Base-by-base conservation (phyloP, 352 stramenopile species). In the Phytophthora lateralis region DNA sequence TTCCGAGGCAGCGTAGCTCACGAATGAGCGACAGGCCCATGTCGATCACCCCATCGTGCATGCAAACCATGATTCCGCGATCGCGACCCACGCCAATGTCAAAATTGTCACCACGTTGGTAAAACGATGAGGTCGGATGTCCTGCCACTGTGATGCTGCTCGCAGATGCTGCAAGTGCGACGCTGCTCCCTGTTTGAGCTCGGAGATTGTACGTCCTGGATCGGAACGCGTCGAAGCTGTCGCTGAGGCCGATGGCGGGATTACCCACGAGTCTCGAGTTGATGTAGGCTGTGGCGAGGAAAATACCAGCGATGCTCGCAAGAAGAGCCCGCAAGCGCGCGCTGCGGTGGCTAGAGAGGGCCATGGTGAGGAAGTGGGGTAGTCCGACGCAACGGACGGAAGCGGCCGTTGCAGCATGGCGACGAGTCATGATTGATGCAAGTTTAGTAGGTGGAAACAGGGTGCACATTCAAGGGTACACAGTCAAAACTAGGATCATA, bases 1-100 rank as follows among this genome's bases (percentile, higher is more conserved):
- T 70, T 1, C 48, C 55, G 1, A 70, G 50, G 21, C 62, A 70
- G 1, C 62, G 55, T 17, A 70, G 20, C 49, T 70, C 71, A 6
- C 60, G 56, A 37, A 82, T 66, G 8, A 82, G 55, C 10, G 74
- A 82, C 10, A 75, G 41, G 0, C 71, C 74, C 68, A 82, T 78
- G 42, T 62, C 41, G 15, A 80, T n/a, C 8, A 76, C 48, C 2
- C 46, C 56, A n/a, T 77, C 63, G 51, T 78, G 61, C 60, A 82
- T 64, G 46, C 55, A 71, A 35, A 82, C 21, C 41, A 70, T 18
- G 12, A 70, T 45, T 44, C 42, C 62, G 2, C 15, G 41, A 12
- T 66, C 26, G 14, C 62, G 45, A 37, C n/a, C 62, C 27, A 74
- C 66, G 26, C 20, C 1, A 24, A 8, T 15, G 39, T 71, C 66